Conservation (phyloP, 805 yeast species). For the Geotrichum ghanense region DNA sequence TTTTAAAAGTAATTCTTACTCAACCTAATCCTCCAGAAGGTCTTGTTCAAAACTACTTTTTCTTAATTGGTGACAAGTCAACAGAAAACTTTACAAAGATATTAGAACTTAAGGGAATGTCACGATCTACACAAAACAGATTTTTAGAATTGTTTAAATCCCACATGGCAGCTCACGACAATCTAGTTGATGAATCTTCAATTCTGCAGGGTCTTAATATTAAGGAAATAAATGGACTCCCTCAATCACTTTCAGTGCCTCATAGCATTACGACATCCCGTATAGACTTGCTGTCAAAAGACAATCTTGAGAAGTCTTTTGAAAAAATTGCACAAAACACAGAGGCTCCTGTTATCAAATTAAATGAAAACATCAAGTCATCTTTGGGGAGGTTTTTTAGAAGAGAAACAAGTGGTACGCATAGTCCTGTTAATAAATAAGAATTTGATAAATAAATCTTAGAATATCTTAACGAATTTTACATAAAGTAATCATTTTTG, state of each 20-base stretch:
- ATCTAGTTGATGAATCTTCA: slow-evolving; percentile 21
- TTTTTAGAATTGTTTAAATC: slow-evolving; percentile 31
- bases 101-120: slow-evolving; percentile 49
- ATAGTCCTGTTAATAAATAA: slow-evolving; percentile 3
- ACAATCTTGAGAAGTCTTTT: slow-evolving; percentile 15
- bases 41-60: slow-evolving; percentile 54
- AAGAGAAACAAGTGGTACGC: slow-evolving; percentile 21
- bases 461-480: too few relatives aligned
- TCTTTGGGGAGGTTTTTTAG: slow-evolving; percentile 50
- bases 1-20: slow-evolving; percentile 59
- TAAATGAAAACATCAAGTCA: slow-evolving; percentile 50
- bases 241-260: slow-evolving; percentile 1
- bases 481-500: too few relatives aligned
- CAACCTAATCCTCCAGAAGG: slow-evolving; percentile 54
- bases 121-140: slow-evolving; percentile 27
- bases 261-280: background rate
- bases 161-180: slow-evolving; percentile 28
- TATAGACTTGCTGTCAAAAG: slow-evolving; percentile 9
- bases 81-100: slow-evolving; percentile 53
- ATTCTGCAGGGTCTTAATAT: slow-evolving; percentile 11
- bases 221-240: background rate
- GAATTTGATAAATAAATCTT: too few relatives aligned
- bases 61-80: slow-evolving; percentile 53
- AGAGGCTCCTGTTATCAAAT: slow-evolving; percentile 49
- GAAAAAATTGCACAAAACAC: slow-evolving; percentile 31